Evolutionary conservation across 106 monocot species (phyloP), one percentile per base, ranked within the genome.

Genomic region (Acorus calamus): DNA sequence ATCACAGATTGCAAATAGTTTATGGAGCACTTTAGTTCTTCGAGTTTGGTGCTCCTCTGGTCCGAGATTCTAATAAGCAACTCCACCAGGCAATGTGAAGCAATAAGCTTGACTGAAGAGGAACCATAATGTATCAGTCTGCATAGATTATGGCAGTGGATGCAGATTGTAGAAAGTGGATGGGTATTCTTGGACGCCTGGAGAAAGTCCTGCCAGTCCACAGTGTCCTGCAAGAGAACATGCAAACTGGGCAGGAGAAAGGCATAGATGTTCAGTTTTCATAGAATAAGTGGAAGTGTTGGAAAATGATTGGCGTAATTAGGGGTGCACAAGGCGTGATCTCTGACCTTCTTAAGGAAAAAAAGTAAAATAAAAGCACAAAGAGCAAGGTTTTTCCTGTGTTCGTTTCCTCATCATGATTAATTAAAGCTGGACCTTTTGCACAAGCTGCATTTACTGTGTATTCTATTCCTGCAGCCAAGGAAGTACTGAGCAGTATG

Each of bases 151-250:
- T 85, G 78, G 62, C 84, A 87, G 42, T 64, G 53, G 55, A 98
- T 79, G 62, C 76, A 75, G 7, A 91, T 59, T 43, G 83, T 71
- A 14, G 71, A 63, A 46, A 50, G 55, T 46, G 61, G 63, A 4
- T 61, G 67, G 47, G 52, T 56, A 50, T 67, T 73, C 14, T 72
- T 51, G 8, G 80, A 47, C 9, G 55, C 64, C 55, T 83, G 80
- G 65, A 98, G 74, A 52, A 83, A 81, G 48, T 83, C 80, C 64
- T 85, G 77, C 96, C 91, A 98, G 56, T 91, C 74, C 14, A 87
- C 50, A 28, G 43, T 71, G 59, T 69, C 74, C 65, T 80, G 61
- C 65, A 81, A 62, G 63, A 70, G 66, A 49, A 44, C 69, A 74
- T 59, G 50, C 58, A 82, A 66, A 58, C 89, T 94, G 86, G 53